phyloP scores from a whole-genome alignment of 192 early-diverging fungal species.

The Linnemannia schmuckeri region DNA sequence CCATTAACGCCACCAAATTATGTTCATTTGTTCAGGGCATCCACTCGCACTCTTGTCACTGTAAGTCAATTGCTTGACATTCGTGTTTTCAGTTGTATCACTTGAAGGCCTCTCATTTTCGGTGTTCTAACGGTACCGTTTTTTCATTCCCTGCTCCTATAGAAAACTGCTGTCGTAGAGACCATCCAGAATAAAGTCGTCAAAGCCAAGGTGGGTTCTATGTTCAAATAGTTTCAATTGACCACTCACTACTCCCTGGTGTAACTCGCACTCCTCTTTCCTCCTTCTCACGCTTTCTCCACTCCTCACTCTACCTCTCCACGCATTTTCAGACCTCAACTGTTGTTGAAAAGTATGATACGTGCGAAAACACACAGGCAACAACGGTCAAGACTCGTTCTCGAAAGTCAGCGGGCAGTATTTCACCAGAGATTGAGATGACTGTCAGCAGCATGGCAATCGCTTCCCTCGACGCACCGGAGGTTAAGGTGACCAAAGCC shows the following conservation, averaged over 20 bases:
- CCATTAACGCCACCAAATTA: constrained; percentile 43
- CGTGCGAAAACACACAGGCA: neutral
- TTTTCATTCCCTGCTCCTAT: neutral
- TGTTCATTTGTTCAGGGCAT: neutral
- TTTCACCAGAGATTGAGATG: neutral
- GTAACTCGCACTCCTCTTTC: neutral
- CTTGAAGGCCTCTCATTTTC: neutral
- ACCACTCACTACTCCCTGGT: neutral
- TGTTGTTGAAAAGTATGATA: constrained; percentile 1
- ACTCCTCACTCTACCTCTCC: neutral
- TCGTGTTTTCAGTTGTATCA: neutral
- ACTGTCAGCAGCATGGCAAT: neutral
- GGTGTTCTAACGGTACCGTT: neutral
- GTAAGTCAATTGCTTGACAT: neutral
- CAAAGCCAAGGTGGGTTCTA: constrained; percentile 1
- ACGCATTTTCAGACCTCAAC: neutral
- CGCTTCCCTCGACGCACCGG: neutral
- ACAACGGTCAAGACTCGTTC: neutral
- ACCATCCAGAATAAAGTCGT: neutral
- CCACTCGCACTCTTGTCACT: neutral
- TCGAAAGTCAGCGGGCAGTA: neutral
- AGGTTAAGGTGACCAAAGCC: neutral
- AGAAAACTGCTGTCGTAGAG: constrained; percentile 8
- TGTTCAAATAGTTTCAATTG: neutral
- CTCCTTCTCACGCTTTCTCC: neutral